phyloP scores from a whole-genome alignment of 768 basidiomycete species.

The Lactarius sanguifluus region DNA sequence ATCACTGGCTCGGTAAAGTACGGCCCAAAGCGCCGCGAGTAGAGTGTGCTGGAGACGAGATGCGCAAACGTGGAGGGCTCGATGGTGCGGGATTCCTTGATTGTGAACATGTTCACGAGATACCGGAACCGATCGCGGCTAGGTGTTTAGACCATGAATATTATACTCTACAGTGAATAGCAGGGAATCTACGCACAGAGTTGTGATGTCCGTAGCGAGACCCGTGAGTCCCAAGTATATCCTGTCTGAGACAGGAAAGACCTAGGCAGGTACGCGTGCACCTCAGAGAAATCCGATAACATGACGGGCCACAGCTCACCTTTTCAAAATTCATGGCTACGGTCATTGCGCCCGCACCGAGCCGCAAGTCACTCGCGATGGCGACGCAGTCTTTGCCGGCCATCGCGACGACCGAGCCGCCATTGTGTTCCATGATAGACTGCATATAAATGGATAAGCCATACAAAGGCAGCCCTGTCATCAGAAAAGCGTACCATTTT shows the following conservation, averaged over 20 bases:
- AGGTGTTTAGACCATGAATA: not conserved
- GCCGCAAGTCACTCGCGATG: slow-evolving; percentile 90
- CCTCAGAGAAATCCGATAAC: not conserved
- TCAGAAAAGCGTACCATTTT: slow-evolving; percentile 22
- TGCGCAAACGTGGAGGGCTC: slow-evolving; percentile 95
- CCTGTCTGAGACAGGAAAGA: slow-evolving; percentile 92
- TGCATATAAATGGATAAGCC: slow-evolving; percentile 34
- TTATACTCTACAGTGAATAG: too few species aligned
- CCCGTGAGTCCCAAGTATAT: slow-evolving; percentile 91
- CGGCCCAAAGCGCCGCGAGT: slow-evolving; percentile 93
- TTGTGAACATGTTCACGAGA: slow-evolving; percentile 98
- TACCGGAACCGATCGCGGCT: slow-evolving; percentile 91
- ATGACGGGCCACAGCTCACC: slow-evolving; percentile 45
- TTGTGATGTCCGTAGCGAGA: slow-evolving; percentile 89
- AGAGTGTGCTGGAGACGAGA: slow-evolving; percentile 92
- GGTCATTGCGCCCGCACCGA: slow-evolving; percentile 84
- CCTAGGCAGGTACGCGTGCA: slow-evolving; percentile 47
- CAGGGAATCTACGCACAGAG: slow-evolving; percentile 57
- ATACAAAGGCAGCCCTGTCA: not conserved
- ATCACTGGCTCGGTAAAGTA: slow-evolving; percentile 97
- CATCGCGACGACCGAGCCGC: slow-evolving; percentile 99
- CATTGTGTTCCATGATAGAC: slow-evolving; percentile 93
- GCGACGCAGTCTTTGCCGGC: slow-evolving; percentile 98
- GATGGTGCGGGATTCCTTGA: slow-evolving; percentile 98
- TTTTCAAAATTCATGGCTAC: slow-evolving; percentile 94